Evolutionary conservation across 2,329 filamentous ascomycete genomes (phyloP).

Genomic region (Neonectria faginata): DNA sequence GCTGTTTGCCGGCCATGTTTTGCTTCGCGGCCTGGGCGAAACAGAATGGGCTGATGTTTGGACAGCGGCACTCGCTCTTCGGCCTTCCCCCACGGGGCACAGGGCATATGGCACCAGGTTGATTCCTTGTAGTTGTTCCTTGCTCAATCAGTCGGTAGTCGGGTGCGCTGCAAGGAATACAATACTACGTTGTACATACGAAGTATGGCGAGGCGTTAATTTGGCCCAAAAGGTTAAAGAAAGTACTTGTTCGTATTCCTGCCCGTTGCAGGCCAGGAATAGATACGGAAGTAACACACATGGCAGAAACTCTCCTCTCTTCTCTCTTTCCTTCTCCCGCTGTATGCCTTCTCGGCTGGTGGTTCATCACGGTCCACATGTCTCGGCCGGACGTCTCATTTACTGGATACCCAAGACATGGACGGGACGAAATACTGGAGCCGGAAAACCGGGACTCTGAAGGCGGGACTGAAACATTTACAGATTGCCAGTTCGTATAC

Average conservation of each 20-base stretch:
- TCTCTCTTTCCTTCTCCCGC: neutral
- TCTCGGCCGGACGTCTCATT: neutral
- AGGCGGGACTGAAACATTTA: neutral
- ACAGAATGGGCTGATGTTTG: conserved; percentile 4
- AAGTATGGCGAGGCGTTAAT: conserved; percentile 3
- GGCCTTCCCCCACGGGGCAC: conserved; percentile 4
- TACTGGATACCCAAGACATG: neutral
- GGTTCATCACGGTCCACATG: neutral
- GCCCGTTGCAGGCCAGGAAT: neutral
- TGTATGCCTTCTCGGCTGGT: neutral
- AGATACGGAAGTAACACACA: neutral
- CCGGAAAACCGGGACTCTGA: neutral
- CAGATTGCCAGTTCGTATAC: neutral
- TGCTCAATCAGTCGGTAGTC: neutral
- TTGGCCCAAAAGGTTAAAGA: neutral
- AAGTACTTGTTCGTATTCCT: neutral
- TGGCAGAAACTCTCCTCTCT: neutral
- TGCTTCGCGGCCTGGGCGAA: neutral
- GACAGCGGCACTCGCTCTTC: neutral
- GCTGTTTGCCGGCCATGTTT: neutral
- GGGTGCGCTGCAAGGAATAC: neutral
- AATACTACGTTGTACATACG: neutral
- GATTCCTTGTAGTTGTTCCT: neutral
- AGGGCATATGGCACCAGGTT: neutral
- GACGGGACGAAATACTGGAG: neutral